These are phyloP conservation scores for Allium cepa DNA, from an alignment of 106 monocot species.

Conservation along the genomic window DNA sequence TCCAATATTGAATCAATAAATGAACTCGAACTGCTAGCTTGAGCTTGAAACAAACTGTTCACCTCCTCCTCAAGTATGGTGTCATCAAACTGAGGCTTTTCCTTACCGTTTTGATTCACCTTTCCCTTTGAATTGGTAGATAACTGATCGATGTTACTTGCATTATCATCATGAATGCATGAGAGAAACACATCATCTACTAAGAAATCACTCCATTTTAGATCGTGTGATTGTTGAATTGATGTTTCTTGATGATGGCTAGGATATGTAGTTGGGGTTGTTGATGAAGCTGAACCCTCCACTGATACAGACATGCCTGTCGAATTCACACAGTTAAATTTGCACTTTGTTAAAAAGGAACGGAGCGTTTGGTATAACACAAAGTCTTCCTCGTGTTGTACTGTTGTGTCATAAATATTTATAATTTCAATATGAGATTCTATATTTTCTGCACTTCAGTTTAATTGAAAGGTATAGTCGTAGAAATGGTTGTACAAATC, in stretches of 20 bases:
- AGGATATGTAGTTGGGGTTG: neutral
- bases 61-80: constrained; percentile 6
- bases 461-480: neutral
- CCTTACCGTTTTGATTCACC: neutral
- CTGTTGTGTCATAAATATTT: neutral
- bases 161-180: neutral
- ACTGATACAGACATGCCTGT: neutral
- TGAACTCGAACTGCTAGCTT: constrained; percentile 4
- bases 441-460: no score
- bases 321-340: neutral
- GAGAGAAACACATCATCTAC: constrained; percentile 18
- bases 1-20: constrained; percentile 53
- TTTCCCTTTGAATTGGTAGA: neutral
- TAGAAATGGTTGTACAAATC: neutral
- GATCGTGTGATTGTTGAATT: neutral
- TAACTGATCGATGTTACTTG: neutral
- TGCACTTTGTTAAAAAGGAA: neutral
- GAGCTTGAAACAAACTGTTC: neutral
- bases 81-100: neutral
- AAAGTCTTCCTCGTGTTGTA: neutral
- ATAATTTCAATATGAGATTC: no score
- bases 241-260: neutral
- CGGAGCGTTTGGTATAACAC: neutral
- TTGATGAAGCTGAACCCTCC: constrained; percentile 13
- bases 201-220: constrained; percentile 51